Evolutionary conservation across 202 grass and related monocot species (phyloP).

Genomic region (Schoenoplectus tabernaemontani): DNA sequence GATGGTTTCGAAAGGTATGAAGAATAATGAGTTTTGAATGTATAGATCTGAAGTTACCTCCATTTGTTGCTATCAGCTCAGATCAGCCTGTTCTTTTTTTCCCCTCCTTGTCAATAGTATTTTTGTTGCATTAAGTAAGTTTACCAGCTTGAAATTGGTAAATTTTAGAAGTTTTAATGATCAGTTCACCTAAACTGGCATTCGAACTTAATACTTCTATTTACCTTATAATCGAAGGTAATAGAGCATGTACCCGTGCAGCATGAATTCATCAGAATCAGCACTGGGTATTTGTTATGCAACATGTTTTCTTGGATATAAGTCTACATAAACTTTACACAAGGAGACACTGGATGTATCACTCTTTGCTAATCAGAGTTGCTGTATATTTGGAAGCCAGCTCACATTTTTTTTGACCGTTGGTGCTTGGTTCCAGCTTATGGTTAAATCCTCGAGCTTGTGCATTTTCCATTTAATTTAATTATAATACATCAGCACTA

Average conservation of each 20-base stretch:
- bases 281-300: background rate
- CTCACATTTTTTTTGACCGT: background rate
- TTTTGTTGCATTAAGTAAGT: background rate
- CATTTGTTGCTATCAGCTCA: background rate
- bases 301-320: background rate
- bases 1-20: background rate
- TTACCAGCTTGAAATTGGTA: background rate
- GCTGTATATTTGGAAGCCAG: background rate
- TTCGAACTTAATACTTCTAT: background rate
- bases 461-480: background rate
- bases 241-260: background rate
- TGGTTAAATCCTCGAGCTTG: background rate
- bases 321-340: background rate
- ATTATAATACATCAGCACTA: background rate
- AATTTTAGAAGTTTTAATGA: background rate
- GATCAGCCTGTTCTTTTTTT: background rate
- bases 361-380: background rate
- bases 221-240: background rate
- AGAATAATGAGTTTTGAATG: background rate
- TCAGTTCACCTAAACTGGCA: background rate
- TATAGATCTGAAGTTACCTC: conserved; percentile 4
- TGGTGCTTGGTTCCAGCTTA: background rate
- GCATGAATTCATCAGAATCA: background rate
- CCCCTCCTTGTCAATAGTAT: background rate
- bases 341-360: background rate